Base-by-base conservation (phyloP, 345 rosid species). In the Rhodomyrtus tomentosa region DNA sequence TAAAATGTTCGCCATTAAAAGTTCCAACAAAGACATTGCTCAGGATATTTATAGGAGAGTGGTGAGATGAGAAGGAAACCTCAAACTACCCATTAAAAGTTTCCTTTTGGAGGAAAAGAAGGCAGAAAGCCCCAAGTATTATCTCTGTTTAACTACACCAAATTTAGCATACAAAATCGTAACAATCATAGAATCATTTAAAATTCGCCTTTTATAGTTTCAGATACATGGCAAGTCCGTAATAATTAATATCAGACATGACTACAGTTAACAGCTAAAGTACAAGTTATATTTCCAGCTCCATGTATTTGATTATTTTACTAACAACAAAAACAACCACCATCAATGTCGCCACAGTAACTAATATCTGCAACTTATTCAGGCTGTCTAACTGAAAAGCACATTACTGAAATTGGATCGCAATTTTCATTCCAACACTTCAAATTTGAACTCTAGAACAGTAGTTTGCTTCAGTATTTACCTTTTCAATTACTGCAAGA, bases 401-500 rank as follows among this genome's bases (percentile, higher is more conserved):
- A 36, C 22, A 68, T 32, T 68, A 68, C 45, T 18, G 45, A 68
- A 18, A 80, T 50, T 38, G 55, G 48, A 86, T 84, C 53, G 55
- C 79, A 51, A 15, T 40, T 27, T 54, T 49, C 16, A 56, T 13
- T 81, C 42, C 82, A 81, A 82, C 53, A 81, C 49, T 81, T 55
- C 53, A 29, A 81, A 81, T 32, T 27, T 16, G 74, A 62, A 32
- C 42, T 15, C 9, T 24, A 62, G 18, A 68, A 36, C 25, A 36
- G 76, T 12, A 32, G 14, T 68, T 68, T 68, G 76, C 79, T 50
- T 54, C 22, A 42, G 45, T 49, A 36, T 81, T 82, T 89, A 96
- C 99, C 98, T 96, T 95, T 88, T 95, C 93, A 87, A 93, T 90
- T 84, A 95, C 40, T 89, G 96, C 99, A 85, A 93, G 95, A 87